Evolutionary conservation across 495 filamentous ascomycete species (phyloP).

Genomic region (Elaphomyces granulatus): DNA sequence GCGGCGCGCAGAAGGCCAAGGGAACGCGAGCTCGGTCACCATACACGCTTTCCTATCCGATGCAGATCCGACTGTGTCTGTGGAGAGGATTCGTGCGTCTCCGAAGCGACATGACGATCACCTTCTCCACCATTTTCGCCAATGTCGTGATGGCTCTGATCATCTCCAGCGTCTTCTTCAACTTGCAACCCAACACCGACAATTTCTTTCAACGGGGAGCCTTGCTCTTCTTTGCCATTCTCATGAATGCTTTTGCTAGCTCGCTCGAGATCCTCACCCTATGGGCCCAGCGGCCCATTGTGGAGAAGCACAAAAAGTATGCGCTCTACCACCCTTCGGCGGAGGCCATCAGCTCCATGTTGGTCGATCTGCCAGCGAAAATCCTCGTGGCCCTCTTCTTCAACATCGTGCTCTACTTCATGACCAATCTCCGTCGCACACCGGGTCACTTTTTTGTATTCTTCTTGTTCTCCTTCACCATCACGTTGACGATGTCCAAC

Average conservation of each 20-base stretch:
- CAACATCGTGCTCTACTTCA: conserved; percentile 47
- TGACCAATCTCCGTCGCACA: conserved; percentile 39
- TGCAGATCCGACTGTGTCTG: conserved; percentile 38
- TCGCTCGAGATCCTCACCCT: conserved; percentile 58
- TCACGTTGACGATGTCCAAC: conserved; percentile 46
- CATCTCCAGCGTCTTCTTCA: conserved; percentile 79
- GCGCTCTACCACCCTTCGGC: conserved; percentile 54
- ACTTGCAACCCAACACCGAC: conserved; percentile 44
- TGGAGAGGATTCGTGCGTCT: conserved; percentile 43
- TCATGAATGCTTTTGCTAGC: conserved; percentile 79
- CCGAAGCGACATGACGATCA: conserved; percentile 60
- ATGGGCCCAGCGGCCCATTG: conserved; percentile 49
- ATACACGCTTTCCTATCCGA: conserved; percentile 31
- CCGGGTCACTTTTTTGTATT: conserved; percentile 45
- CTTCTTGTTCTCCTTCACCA: conserved; percentile 40
- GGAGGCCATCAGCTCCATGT: conserved; percentile 46
- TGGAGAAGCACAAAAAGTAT: conserved; percentile 53
- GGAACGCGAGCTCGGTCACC: conserved; percentile 27
- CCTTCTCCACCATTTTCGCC: conserved; percentile 58
- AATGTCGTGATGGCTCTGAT: conserved; percentile 74
- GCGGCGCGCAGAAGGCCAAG: conserved; percentile 32
- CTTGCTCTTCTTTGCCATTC: conserved; percentile 82
- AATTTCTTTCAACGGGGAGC: conserved; percentile 77
- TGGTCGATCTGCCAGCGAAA: conserved; percentile 48
- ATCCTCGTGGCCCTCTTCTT: conserved; percentile 36